Base-by-base conservation (phyloP, 345 rosid genomes). In the Eutrema heterophyllum region DNA sequence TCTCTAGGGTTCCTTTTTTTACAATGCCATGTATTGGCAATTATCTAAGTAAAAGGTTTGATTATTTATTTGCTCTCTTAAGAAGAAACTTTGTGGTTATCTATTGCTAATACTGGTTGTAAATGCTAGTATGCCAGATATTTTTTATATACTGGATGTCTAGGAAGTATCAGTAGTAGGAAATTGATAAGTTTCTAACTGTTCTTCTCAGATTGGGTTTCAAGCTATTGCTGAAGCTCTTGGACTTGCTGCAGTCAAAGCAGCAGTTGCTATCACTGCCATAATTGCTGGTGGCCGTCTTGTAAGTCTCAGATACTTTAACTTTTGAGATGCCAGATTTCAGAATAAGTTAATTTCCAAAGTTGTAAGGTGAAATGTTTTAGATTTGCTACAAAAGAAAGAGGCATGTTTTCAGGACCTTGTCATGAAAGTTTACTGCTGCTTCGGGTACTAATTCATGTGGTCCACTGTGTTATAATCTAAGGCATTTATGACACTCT, bases 211-310 rank as follows among this genome's bases (percentile, higher is more conserved):
- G 97, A 80, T 95, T 79, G 99, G 99, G 71, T 87, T 95, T 83
- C 89, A 90, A 83, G 96, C 99, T 70, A 95, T 95, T 75, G 96
- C 96, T 53, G 99, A 95, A 80, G 99, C 99, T 82, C 97, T 95
- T 79, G 99, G 99, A 71, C 46, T 89, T 58, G 99, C 99, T 72
- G 97, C 91, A 79, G 96, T 95, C 70, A 95, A 89, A 83, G 97
- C 97, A 15, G 87, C 86, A 32, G 88, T 92, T 84, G 99, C 99
- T 76, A 89, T 94, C 73, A 78, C 96, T 75, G 97, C 90, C 63
- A 94, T 94, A 72, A 88, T 94, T 82, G 97, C 96, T 56, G 97
- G 99, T 59, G 99, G 99, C 79, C 91, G 97, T 78, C 83, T 94
- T 87, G 99, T 88, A 84, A 81, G 81, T 81, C 79, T 76, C 73